Percentiles rank a stretch among this genome's conserved stretches.
Evolutionary conservation across 306 rosid species (phyloP).

Genomic region (Rosa multiflora): DNA sequence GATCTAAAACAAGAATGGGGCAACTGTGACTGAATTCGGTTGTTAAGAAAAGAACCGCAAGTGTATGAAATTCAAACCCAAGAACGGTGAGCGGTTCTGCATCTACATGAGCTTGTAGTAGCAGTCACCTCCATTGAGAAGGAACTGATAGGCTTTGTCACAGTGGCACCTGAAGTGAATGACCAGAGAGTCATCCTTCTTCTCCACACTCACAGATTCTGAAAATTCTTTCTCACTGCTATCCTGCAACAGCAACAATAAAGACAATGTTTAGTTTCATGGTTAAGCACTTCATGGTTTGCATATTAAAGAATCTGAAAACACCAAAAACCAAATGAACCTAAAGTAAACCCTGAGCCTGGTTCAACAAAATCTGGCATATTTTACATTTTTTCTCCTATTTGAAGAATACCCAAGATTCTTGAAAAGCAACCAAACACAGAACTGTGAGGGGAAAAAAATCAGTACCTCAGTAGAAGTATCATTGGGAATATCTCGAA

Average conservation of each 20-base stretch:
- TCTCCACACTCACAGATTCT: conserved; percentile 54
- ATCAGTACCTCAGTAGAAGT: conserved; percentile 8
- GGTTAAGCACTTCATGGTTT: background rate
- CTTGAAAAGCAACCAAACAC: conserved; percentile 1
- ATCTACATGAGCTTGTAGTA: conserved; percentile 58
- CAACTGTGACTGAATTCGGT: conserved; percentile 1
- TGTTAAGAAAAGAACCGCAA: background rate
- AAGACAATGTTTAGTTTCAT: background rate
- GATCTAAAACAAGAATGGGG: background rate
- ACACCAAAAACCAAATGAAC: background rate
- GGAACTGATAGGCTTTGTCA: conserved; percentile 52
- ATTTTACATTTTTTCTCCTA: background rate
- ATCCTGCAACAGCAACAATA: conserved; percentile 29
- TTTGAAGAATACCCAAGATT: background rate
- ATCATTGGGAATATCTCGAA: background rate
- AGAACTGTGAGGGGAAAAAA: background rate
- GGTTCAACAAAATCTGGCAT: background rate
- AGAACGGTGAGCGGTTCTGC: background rate
- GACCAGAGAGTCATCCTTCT: conserved; percentile 37
- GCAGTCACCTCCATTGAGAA: conserved; percentile 43
- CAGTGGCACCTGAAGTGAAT: conserved; percentile 58
- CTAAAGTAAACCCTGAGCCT: background rate
- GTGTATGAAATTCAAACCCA: background rate
- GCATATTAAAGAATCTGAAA: background rate
- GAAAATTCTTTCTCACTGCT: conserved; percentile 28